Evolutionary conservation across 441 rosid genomes (phyloP).

Genomic region (Gossypium gossypioides): DNA sequence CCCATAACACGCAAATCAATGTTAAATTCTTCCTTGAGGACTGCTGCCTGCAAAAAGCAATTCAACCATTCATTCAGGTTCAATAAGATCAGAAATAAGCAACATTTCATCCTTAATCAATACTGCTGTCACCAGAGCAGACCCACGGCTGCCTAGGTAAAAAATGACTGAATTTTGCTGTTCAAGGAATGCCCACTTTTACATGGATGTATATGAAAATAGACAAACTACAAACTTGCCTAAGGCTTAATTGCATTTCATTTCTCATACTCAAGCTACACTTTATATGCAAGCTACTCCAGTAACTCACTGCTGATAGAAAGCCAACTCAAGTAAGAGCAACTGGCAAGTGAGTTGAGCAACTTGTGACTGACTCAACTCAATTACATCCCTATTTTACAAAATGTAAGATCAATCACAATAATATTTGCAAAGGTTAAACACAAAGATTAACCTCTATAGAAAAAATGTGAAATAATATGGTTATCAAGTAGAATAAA

Average conservation of each 20-base stretch:
- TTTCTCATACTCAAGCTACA: neutral
- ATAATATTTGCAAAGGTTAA: neutral
- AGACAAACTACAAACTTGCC: neutral
- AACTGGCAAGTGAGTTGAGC: neutral
- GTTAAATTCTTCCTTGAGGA: constrained; percentile 81
- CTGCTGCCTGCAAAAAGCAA: constrained; percentile 45
- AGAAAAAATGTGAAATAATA: neutral
- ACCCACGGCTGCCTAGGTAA: neutral
- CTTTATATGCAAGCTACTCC: neutral
- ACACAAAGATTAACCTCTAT: neutral
- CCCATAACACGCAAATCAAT: constrained; percentile 94
- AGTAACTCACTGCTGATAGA: neutral
- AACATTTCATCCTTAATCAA: neutral
- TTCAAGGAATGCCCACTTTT: neutral
- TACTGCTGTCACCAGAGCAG: neutral
- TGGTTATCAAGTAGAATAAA: neutral
- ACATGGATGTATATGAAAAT: neutral
- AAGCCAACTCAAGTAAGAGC: neutral
- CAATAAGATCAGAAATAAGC: neutral
- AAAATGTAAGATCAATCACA: constrained; percentile 6
- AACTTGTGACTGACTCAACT: neutral
- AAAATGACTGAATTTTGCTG: neutral
- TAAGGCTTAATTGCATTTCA: neutral
- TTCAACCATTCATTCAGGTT: constrained; percentile 6
- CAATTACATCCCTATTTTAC: neutral